phyloP scores from a whole-genome alignment of 2,329 filamentous ascomycete genomes.

The Arthrobotrys pseudoclavata region DNA sequence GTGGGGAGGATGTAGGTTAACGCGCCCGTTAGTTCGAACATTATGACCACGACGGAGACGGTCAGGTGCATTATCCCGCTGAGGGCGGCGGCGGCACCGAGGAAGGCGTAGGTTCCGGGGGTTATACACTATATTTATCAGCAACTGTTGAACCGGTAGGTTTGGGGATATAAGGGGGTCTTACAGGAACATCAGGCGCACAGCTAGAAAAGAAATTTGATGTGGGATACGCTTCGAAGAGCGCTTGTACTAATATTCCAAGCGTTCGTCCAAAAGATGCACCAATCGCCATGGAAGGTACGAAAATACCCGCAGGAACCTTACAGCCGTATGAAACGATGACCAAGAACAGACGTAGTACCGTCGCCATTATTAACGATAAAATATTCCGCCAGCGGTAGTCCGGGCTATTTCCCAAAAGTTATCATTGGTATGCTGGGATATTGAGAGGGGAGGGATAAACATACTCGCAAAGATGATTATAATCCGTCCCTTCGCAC shows the following conservation, averaged over 20 bases:
- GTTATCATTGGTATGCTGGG: not conserved
- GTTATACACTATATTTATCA: conserved; percentile 79
- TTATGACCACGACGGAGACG: conserved; percentile 96
- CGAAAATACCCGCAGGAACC: conserved; percentile 96
- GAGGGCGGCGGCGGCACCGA: conserved; percentile 90
- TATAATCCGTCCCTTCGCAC: conserved; percentile 88
- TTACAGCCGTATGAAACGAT: conserved; percentile 98
- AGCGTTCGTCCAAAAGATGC: conserved; percentile 93
- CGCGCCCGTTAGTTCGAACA: conserved; percentile 99
- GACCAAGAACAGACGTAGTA: conserved; percentile 84
- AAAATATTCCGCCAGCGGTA: conserved; percentile 83
- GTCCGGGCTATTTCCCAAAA: conserved; percentile 66
- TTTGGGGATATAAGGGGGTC: not conserved
- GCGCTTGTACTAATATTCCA: conserved; percentile 91
- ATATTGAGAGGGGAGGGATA: not conserved
- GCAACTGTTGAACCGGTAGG: not conserved
- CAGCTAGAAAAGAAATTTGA: conserved; percentile 90
- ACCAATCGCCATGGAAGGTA: conserved; percentile 97
- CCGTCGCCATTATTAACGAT: conserved; percentile 82
- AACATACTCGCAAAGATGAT: conserved; percentile 84
- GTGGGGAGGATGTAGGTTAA: conserved; percentile 96
- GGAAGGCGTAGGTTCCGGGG: conserved; percentile 94
- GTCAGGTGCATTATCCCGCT: conserved; percentile 99
- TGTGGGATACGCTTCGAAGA: conserved; percentile 85
- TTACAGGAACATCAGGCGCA: conserved; percentile 81